A percentile compares a stretch with the other conserved stretches of the same genome.
Conservation (phyloP, 2,329 filamentous ascomycete species). For the Botrytis squamosa region DNA sequence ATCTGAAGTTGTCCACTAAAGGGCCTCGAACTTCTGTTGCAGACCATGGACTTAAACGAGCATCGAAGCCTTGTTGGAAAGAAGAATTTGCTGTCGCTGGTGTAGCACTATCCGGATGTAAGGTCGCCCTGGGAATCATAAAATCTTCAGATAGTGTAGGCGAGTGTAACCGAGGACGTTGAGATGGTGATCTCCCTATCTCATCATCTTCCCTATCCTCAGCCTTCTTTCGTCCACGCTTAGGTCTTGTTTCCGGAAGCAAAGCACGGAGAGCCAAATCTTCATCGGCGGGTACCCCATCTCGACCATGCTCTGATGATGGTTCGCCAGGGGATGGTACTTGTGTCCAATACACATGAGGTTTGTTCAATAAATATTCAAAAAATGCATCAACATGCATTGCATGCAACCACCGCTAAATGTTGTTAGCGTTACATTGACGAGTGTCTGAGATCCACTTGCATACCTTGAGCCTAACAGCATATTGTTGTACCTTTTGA, state of each 20-base stretch:
- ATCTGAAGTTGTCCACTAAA: conserved; percentile 34
- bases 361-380: conserved; percentile 77
- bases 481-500: conserved; percentile 94
- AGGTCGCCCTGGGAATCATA: conserved; percentile 37
- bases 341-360: conserved; percentile 76
- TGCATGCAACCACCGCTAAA: conserved; percentile 89
- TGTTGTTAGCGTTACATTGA: conserved; percentile 25
- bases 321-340: conserved; percentile 66
- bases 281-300: conserved; percentile 82
- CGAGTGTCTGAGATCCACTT: background rate
- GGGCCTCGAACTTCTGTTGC: conserved; percentile 31
- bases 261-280: conserved; percentile 84
- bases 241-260: conserved; percentile 71
- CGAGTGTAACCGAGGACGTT: conserved; percentile 61
- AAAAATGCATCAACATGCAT: conserved; percentile 96
- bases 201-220: conserved; percentile 57
- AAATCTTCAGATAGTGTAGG: conserved; percentile 46
- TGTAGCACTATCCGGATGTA: conserved; percentile 40
- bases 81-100: conserved; percentile 44
- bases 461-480: conserved; percentile 80
- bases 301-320: conserved; percentile 64
- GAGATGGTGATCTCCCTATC: conserved; percentile 52
- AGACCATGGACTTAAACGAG: conserved; percentile 36
- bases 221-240: conserved; percentile 60
- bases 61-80: conserved; percentile 31